Evolutionary conservation across 345 rosid species (phyloP).

Genomic region (Physaria fendleri): DNA sequence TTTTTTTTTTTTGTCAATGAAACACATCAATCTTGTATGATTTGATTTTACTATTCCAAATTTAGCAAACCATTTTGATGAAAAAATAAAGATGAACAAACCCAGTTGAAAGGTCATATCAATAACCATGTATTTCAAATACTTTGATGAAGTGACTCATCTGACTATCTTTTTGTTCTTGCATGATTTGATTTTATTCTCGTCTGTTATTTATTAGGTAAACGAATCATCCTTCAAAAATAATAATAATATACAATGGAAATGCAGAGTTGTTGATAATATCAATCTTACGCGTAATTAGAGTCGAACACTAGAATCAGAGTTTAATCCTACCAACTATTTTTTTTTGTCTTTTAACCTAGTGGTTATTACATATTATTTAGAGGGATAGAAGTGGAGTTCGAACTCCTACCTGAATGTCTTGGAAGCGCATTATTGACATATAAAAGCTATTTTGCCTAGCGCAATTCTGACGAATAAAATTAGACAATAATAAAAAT

Average conservation of each 20-base stretch:
- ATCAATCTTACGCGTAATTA: too few species aligned
- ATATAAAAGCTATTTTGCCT: too few species aligned
- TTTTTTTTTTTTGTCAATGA: background rate
- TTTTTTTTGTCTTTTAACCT: too few species aligned
- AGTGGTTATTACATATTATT: too few species aligned
- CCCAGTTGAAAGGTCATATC: conserved; percentile 9
- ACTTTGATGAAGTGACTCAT: background rate
- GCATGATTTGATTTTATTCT: conserved; percentile 8
- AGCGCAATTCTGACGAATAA: too few species aligned
- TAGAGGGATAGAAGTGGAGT: too few species aligned
- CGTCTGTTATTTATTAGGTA: conserved; percentile 13
- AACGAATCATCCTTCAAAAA: background rate
- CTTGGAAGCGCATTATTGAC: too few species aligned
- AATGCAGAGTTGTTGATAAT: conserved; percentile 8
- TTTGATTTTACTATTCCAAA: conserved; percentile 8
- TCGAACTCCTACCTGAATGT: too few species aligned
- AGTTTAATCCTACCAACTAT: too few species aligned
- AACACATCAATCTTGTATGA: background rate
- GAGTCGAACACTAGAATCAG: too few species aligned
- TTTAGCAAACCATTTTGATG: too few species aligned
- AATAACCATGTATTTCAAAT: conserved; percentile 3
- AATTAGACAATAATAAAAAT: too few species aligned
- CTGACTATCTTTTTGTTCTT: background rate
- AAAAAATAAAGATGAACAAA: background rate
- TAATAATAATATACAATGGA: background rate